Conservation (phyloP, 371 early-diverging fungal species). For the Chytridium lagenaria region DNA sequence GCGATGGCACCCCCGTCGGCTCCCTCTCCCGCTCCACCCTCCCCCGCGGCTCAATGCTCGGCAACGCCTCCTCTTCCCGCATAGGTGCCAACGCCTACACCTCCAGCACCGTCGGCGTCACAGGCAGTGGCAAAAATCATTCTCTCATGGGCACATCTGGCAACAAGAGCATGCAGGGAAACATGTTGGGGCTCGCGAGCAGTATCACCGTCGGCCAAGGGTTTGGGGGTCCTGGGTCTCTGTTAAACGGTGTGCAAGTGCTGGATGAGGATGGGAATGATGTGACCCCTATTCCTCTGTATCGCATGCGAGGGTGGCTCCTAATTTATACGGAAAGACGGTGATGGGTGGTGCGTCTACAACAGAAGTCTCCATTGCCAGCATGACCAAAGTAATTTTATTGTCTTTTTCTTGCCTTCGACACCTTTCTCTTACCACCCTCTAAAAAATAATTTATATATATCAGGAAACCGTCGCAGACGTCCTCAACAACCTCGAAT, state of each 20-base stretch:
- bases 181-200: background rate
- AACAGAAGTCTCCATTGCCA: constrained; percentile 33
- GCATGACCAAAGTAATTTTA: constrained; percentile 23
- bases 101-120: background rate
- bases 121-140: background rate
- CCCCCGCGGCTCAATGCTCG: constrained; percentile 15
- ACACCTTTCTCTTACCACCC: background rate
- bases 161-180: constrained; percentile 20
- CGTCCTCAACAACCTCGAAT: constrained; percentile 55
- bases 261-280: constrained; percentile 55
- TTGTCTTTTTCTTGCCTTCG: background rate
- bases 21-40: background rate
- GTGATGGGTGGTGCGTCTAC: constrained; percentile 29
- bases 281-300: constrained; percentile 48
- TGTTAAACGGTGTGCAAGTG: constrained; percentile 28
- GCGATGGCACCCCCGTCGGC: constrained; percentile 2
- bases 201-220: constrained; percentile 23
- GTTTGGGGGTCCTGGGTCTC: background rate
- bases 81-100: background rate
- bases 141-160: constrained; percentile 7
- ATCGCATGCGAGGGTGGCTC: background rate
- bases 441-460: background rate
- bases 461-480: constrained; percentile 54
- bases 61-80: background rate
- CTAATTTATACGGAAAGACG: background rate